A percentile compares a stretch with the other conserved stretches of the same genome.
These are phyloP conservation scores for Cyclotella atomus DNA, from an alignment of 108 stramenopile genomes.

Conservation along the genomic window DNA sequence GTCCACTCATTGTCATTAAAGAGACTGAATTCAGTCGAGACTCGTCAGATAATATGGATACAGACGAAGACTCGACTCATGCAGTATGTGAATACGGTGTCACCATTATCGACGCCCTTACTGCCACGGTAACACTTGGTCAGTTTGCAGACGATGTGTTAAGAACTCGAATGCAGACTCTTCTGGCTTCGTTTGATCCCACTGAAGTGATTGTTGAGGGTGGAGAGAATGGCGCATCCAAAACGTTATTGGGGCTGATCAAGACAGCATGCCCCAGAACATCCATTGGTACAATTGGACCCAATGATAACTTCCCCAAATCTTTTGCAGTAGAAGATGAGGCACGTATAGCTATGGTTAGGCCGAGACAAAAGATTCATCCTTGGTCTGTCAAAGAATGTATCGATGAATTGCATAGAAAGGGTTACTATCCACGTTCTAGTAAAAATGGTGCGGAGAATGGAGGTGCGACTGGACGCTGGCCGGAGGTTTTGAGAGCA, in stretches of 20 bases:
- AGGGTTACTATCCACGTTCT: conserved; percentile 80
- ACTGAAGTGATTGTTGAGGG: conserved; percentile 83
- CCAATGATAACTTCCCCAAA: conserved; percentile 67
- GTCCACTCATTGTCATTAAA: conserved; percentile 86
- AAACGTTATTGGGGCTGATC: conserved; percentile 50
- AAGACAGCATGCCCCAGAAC: conserved; percentile 39
- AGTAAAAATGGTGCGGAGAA: conserved; percentile 34
- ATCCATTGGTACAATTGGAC: conserved; percentile 54
- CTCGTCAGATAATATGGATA: conserved; percentile 1
- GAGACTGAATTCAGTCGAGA: conserved; percentile 55
- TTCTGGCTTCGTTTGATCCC: conserved; percentile 81
- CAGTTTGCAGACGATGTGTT: conserved; percentile 97
- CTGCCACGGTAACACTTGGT: conserved; percentile 87
- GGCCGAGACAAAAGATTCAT: conserved; percentile 48
- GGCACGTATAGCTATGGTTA: conserved; percentile 62
- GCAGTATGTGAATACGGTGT: conserved; percentile 94
- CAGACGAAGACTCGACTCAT: conserved; percentile 37
- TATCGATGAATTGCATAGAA: conserved; percentile 75
- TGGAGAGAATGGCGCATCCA: conserved; percentile 59
- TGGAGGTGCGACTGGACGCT: conserved; percentile 52
- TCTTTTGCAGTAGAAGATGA: conserved; percentile 70
- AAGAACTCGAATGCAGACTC: conserved; percentile 92
- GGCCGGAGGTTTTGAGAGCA: conserved; percentile 86
- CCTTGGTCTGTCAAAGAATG: conserved; percentile 88
- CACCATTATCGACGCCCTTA: conserved; percentile 89